Evolutionary conservation across 2,329 filamentous ascomycete genomes (phyloP).

Genomic region (Diaporthe australafricana): DNA sequence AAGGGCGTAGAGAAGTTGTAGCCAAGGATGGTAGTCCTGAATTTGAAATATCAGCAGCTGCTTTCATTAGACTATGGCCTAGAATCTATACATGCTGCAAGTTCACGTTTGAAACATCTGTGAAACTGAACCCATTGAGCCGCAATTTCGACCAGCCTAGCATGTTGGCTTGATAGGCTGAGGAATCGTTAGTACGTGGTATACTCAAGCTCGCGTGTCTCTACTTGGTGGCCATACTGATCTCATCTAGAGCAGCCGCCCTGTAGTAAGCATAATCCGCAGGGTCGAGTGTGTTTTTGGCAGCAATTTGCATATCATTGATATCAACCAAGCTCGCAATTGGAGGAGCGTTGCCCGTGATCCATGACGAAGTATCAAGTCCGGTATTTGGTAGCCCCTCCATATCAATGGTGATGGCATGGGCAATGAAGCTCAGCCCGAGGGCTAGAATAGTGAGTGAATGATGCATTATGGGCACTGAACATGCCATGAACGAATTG

Average conservation of each 20-base stretch:
- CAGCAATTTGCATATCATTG: conserved; percentile 8
- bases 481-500: too few species aligned
- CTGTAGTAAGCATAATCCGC: background rate
- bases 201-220: too few species aligned
- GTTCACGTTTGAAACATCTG: background rate
- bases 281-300: background rate
- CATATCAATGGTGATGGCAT: background rate
- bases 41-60: background rate
- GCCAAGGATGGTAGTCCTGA: background rate
- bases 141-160: conserved; percentile 9
- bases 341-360: background rate
- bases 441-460: background rate
- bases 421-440: background rate
- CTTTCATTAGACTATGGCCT: too few species aligned
- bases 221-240: background rate
- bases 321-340: background rate
- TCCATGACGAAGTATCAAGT: conserved; percentile 3
- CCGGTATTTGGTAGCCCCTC: conserved; percentile 5
- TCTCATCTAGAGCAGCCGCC: conserved; percentile 8
- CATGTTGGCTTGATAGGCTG: conserved; percentile 16
- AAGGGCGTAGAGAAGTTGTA: background rate
- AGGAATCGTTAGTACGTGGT: background rate
- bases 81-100: background rate
- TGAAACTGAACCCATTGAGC: background rate
- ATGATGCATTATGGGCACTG: background rate